Conservation (phyloP, 805 yeast species). For the Saccharomycopsis fibuligera region DNA sequence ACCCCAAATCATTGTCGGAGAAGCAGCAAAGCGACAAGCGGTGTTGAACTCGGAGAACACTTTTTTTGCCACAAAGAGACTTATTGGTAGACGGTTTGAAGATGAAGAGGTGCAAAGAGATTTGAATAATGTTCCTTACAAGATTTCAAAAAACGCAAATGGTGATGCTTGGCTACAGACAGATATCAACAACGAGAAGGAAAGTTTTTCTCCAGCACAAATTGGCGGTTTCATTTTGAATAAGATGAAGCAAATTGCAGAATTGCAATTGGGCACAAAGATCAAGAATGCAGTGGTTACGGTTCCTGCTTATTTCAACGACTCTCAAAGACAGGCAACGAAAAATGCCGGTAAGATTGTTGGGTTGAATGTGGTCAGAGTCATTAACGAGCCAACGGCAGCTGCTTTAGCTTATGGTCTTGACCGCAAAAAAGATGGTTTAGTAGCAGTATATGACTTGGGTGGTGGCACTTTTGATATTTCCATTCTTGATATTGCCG, state of each 20-base stretch:
- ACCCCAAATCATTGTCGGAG: constrained; percentile 48
- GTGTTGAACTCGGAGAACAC: constrained; percentile 71
- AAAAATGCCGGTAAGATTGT: constrained; percentile 69
- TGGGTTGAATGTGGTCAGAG: constrained; percentile 71
- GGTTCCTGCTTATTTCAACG: constrained; percentile 81
- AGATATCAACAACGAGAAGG: constrained; percentile 24
- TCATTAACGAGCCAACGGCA: constrained; percentile 80
- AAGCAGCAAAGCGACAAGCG: constrained; percentile 73
- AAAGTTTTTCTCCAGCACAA: constrained; percentile 55
- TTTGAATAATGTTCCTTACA: constrained; percentile 54
- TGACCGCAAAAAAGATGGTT: constrained; percentile 38
- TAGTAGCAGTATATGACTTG: constrained; percentile 55
- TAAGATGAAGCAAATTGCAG: constrained; percentile 64
- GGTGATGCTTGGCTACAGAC: constrained; percentile 64
- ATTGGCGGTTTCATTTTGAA: constrained; percentile 59
- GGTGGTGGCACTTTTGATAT: constrained; percentile 88
- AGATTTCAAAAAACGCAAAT: constrained; percentile 49
- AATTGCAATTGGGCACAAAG: constrained; percentile 43
- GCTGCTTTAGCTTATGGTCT: constrained; percentile 81
- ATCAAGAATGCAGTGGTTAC: constrained; percentile 74
- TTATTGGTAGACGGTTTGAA: constrained; percentile 65
- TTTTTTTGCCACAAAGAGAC: constrained; percentile 73
- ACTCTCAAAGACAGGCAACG: constrained; percentile 79
- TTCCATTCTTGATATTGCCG: constrained; percentile 70
- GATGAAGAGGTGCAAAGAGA: constrained; percentile 71